phyloP scores from a whole-genome alignment of 495 filamentous ascomycete species.

The Antarctomyces pellizariae region DNA sequence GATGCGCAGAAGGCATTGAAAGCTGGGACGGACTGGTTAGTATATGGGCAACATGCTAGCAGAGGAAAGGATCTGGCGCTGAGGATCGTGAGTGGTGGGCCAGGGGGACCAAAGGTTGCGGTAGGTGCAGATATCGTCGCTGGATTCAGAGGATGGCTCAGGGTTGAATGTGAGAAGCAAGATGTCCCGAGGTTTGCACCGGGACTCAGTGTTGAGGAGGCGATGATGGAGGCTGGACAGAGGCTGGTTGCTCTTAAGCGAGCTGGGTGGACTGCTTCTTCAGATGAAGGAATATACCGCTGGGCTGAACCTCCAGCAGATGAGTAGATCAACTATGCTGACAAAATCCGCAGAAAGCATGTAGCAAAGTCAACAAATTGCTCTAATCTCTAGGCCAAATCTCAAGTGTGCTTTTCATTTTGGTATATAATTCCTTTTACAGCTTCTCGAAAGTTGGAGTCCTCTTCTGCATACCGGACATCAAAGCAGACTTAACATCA shows the following conservation, averaged over 20 bases:
- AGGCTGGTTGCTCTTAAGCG: constrained; percentile 18
- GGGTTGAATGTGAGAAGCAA: constrained; percentile 19
- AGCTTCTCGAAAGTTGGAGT: constrained; percentile 77
- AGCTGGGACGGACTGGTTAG: constrained; percentile 21
- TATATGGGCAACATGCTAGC: constrained; percentile 21
- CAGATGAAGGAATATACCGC: constrained; percentile 12
- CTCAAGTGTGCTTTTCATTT: too few species aligned
- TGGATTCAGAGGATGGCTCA: constrained; percentile 25
- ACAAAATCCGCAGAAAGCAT: too few species aligned
- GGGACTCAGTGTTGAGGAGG: constrained; percentile 30
- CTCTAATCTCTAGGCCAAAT: too few species aligned
- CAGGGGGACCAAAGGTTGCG: constrained; percentile 3
- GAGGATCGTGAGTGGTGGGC: constrained; percentile 20
- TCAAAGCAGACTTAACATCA: constrained; percentile 51
- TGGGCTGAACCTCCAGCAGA: too few species aligned
- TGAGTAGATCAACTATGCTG: too few species aligned
- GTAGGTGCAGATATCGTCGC: constrained; percentile 15
- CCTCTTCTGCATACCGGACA: constrained; percentile 54
- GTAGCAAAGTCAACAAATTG: too few species aligned
- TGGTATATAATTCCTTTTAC: constrained; percentile 15
- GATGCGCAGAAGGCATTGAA: constrained; percentile 12
- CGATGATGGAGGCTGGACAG: constrained; percentile 22
- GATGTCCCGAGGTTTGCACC: constrained; percentile 22
- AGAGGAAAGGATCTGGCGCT: constrained; percentile 25
- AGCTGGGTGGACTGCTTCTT: constrained; percentile 14